Conservation (phyloP, 2,329 filamentous ascomycete species). For the Fusarium euwallaceae region DNA sequence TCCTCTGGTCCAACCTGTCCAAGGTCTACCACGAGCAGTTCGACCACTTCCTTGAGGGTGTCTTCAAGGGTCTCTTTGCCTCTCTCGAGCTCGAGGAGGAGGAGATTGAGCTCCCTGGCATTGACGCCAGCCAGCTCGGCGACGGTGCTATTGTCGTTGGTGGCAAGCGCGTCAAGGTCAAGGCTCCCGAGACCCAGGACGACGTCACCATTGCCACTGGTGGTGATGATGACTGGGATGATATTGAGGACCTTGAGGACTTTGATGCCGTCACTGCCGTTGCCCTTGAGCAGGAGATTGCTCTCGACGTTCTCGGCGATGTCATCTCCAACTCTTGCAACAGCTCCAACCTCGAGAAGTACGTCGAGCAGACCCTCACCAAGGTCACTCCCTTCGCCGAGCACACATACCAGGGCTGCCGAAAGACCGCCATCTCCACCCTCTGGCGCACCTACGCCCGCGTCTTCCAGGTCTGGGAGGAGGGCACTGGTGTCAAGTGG, state of each 20-base stretch:
- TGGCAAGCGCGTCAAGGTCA: constrained; percentile 88
- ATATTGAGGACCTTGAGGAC: constrained; percentile 83
- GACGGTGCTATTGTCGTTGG: constrained; percentile 82
- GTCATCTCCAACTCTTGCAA: constrained; percentile 88
- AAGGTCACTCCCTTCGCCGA: constrained; percentile 84
- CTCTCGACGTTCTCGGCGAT: constrained; percentile 93
- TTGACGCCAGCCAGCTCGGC: constrained; percentile 69
- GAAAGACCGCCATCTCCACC: constrained; percentile 91
- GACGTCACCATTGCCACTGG: constrained; percentile 69
- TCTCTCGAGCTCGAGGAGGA: constrained; percentile 91
- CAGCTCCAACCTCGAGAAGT: constrained; percentile 79
- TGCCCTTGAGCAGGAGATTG: constrained; percentile 96
- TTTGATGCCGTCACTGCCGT: constrained; percentile 89
- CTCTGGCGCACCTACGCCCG: constrained; percentile 94
- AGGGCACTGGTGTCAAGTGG: constrained; percentile 83
- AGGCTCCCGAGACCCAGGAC: constrained; percentile 65
- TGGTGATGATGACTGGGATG: constrained; percentile 67
- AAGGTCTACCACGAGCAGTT: constrained; percentile 93
- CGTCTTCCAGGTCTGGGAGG: constrained; percentile 89
- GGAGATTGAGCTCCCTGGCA: constrained; percentile 82
- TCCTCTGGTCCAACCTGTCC: constrained; percentile 93
- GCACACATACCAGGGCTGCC: constrained; percentile 92
- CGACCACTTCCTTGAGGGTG: constrained; percentile 80
- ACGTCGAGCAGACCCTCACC: constrained; percentile 90
- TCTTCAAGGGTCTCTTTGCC: constrained; percentile 84